phyloP scores from a whole-genome alignment of 2,329 filamentous ascomycete species.

The Aspergillus sp. region DNA sequence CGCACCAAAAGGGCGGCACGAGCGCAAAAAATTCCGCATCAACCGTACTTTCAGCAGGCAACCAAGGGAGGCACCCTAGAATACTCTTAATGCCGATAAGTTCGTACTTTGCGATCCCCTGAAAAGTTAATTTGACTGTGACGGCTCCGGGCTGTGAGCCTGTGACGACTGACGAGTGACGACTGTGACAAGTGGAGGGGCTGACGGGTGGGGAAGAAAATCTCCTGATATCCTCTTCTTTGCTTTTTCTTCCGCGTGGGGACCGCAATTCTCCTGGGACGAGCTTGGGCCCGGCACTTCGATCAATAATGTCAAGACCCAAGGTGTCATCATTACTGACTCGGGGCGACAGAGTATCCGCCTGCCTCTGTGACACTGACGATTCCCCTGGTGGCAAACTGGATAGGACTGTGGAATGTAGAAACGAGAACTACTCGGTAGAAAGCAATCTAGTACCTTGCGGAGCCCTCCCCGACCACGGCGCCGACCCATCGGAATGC shows the following conservation, averaged over 20 bases:
- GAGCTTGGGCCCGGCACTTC: no score
- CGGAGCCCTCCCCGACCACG: background rate
- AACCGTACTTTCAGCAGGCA: background rate
- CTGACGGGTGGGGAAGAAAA: background rate
- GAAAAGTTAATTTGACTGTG: background rate
- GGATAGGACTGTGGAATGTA: background rate
- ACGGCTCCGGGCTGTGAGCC: no score
- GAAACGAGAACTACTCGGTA: no score
- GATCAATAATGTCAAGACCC: no score
- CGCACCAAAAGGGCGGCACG: background rate
- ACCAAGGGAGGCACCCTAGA: background rate
- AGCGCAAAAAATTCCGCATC: background rate
- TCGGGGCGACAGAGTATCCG: background rate
- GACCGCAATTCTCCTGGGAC: no score
- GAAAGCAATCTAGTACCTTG: background rate
- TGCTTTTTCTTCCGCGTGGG: background rate
- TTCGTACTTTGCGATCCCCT: background rate
- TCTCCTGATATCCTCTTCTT: background rate
- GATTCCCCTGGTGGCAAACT: conserved; percentile 10
- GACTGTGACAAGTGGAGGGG: background rate
- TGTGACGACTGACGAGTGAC: no score
- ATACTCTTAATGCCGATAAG: background rate
- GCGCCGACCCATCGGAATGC: conserved; percentile 29
- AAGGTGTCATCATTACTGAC: no score
- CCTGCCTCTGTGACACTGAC: background rate